Evolutionary conservation across 2,329 filamentous ascomycete species (phyloP), one percentile per base, ranked within the genome.

Genomic region (Colletotrichum abscissum): DNA sequence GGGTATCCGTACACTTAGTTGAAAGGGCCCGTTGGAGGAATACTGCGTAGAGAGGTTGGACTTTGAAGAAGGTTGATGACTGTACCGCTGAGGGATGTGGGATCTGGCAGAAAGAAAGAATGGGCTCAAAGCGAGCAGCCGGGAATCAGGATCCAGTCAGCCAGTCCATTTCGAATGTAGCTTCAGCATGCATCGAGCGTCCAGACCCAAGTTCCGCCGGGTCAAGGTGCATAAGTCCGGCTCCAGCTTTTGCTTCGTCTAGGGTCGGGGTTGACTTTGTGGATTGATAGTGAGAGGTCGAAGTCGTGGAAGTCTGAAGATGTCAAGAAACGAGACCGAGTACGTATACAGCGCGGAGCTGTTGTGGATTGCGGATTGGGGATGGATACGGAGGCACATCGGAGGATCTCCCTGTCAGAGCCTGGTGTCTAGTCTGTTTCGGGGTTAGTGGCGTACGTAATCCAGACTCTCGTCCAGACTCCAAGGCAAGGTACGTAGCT

Each of bases 351-450:
- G 22, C 28, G 58, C 19, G 54, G 24, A 46, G 58, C 14, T 69
- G 66, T 64, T 69, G 66, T 64, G 66, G 54, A 35, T 35, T 12
- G 33, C 33, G 33, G 33, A 35, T 35, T 35, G 33, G 33, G 33
- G 33, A 65, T 55, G 52, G 4, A 38, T 56, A 62, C 70, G 70
- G 67, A 70, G 55, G 60, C 64, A 62, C 67, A 69, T 64, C 66
- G 66, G 70, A 69, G 59, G 66, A 69, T 60, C 59, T 62, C 65
- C 66, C 66, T 55, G 63, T 28, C 26, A 30, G 38, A n/a, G 14
- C 7, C 2, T 6, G 11, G 9, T 28, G 16, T 8, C 58, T 64
- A 69, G 12, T n/a, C 67, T 12, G 4, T 5, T n/a, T 19, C 8
- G 6, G 46, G 54, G 26, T 60, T 73, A 62, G 69, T 1, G 9